Base-by-base conservation (phyloP, 305 asterid species). In the Fraxinus albicans region DNA sequence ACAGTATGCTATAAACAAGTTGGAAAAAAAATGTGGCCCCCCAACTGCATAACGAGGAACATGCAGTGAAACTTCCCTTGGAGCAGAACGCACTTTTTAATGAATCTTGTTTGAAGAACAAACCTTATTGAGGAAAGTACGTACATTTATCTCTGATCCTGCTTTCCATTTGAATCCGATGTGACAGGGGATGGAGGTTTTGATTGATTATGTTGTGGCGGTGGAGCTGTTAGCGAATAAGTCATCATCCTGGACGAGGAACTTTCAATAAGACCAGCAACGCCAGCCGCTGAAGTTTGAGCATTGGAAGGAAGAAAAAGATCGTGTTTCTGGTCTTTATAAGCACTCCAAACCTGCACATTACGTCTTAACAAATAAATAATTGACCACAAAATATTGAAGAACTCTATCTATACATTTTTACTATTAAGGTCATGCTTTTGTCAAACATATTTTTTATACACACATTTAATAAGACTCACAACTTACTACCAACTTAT, bases 291-390 rank as follows among this genome's bases (percentile, higher is more conserved):
- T 77, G 99, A 94, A 81, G 97, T 91, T 87, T 95, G 99, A 73
- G 98, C 98, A 88, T 93, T 96, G 83, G 98, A 96, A 36, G 98
- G 99, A 84, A 96, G 99, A 86, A 96, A 96, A 38, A 95, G 95
- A 88, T 96, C 98, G 40, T 96, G 99, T 86, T 90, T 91, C 92
- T 96, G 99, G 85, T 95, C 97, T 87, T 96, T 96, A 83, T 96
- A 96, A 73, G 98, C 99, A 90, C 90, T 87, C 99, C 99, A 96
- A 17, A 96, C 97, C 98, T 96, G 92, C 92, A 83, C 27, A 83
- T 33, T 19, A 74, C 42, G 35, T 53, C 72, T 75, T 80, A 74
- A 55, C 50, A 60, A 53, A 67, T 27, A 81, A 58, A 58, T 17
- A 75, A 70, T 31, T 69, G 38, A 65, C 73, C 0, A 23, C 34